Conservation (phyloP, 169 alveolate genomes). For the Plasmodium falciparum region DNA sequence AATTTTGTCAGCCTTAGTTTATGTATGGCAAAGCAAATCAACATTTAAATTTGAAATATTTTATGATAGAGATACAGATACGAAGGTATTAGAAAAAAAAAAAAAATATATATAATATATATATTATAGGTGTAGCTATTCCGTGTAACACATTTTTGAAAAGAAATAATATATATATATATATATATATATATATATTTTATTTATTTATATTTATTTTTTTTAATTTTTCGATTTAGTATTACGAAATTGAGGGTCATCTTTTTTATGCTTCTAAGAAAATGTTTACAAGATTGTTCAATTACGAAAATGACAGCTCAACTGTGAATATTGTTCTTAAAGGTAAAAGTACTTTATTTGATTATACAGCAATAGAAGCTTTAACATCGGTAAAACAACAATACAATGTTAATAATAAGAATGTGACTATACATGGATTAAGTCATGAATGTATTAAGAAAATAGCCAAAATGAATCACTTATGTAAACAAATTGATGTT, state of each 20-base stretch:
- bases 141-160: not conserved
- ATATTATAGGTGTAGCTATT: not conserved
- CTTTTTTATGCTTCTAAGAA: slow-evolving; percentile 86
- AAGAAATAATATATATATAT: not conserved
- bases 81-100: slow-evolving; percentile 74
- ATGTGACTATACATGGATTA: slow-evolving; percentile 80
- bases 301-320: slow-evolving; percentile 85
- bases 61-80: slow-evolving; percentile 84
- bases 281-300: slow-evolving; percentile 86
- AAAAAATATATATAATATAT: not conserved
- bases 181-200: no score
- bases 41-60: slow-evolving; percentile 86
- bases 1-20: slow-evolving; percentile 85
- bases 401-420: slow-evolving; percentile 32
- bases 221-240: slow-evolving; percentile 18
- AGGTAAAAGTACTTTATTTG: slow-evolving; percentile 86
- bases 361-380: slow-evolving; percentile 89
- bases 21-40: slow-evolving; percentile 89
- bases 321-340: slow-evolving; percentile 85
- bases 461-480: slow-evolving; percentile 90
- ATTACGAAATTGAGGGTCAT: slow-evolving; percentile 89
- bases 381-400: slow-evolving; percentile 83
- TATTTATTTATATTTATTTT: slow-evolving; percentile 3
- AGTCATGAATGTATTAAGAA: slow-evolving; percentile 89
- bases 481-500: slow-evolving; percentile 87